Percentiles rank a stretch among this genome's conserved stretches.
Conservation (phyloP, 2,329 filamentous ascomycete genomes). For the Scortechinia acanthostroma region DNA sequence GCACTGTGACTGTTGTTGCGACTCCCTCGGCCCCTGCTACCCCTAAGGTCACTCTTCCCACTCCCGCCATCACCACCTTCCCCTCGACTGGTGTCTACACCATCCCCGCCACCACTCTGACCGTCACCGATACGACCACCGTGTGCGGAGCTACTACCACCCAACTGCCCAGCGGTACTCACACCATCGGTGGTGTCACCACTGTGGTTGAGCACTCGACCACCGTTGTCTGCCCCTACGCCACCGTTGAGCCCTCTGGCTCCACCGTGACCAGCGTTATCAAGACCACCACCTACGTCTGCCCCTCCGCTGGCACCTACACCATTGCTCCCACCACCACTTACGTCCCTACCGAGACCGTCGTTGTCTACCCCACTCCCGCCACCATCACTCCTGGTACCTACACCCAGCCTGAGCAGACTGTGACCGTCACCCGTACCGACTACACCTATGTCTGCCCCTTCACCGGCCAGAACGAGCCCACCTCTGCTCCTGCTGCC, state of each 20-base stretch:
- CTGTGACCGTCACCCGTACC: conserved; percentile 64
- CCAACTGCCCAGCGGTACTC: conserved; percentile 50
- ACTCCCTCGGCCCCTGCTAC: conserved; percentile 37
- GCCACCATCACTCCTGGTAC: conserved; percentile 61
- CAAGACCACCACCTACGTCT: conserved; percentile 65
- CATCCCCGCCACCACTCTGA: conserved; percentile 66
- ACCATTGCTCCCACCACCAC: conserved; percentile 64
- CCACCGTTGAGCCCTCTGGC: conserved; percentile 50
- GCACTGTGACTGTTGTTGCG: conserved; percentile 18
- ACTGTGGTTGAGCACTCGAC: conserved; percentile 61
- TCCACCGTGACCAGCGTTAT: conserved; percentile 62
- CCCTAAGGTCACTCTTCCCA: conserved; percentile 11
- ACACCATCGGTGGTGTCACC: conserved; percentile 68
- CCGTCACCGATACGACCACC: conserved; percentile 59
- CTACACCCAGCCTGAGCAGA: conserved; percentile 63
- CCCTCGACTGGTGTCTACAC: conserved; percentile 68
- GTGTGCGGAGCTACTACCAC: conserved; percentile 59
- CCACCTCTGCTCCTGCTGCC: conserved; percentile 13
- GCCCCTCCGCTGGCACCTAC: conserved; percentile 69
- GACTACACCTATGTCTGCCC: conserved; percentile 67
- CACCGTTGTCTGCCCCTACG: conserved; percentile 65
- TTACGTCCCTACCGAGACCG: conserved; percentile 38
- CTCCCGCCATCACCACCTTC: conserved; percentile 39
- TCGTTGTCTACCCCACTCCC: conserved; percentile 58
- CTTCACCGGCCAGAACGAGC: conserved; percentile 37